Evolutionary conservation across 164 flowering plant genomes (phyloP).

Genomic region (Chimonanthus salicifolius): DNA sequence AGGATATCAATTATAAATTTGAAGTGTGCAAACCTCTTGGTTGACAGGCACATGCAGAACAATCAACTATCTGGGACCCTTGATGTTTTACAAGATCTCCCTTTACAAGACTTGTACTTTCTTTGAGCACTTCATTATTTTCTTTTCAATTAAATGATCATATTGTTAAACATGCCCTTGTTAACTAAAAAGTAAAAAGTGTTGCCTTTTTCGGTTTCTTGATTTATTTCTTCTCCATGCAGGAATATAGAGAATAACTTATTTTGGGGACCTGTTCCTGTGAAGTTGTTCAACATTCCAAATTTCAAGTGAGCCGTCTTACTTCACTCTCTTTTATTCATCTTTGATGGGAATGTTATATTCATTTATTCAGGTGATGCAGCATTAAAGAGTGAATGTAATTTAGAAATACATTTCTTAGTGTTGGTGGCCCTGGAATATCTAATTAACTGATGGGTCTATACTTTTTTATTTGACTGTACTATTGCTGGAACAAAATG

Average conservation of each 20-base stretch:
- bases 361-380: not conserved
- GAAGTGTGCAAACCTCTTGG: constrained; percentile 1
- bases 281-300: constrained; percentile 62
- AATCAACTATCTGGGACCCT: constrained; percentile 85
- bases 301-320: constrained; percentile 53
- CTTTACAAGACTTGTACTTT: constrained; percentile 64
- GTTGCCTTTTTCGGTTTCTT: constrained; percentile 7
- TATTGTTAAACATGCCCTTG: not conserved
- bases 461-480: too few relatives aligned
- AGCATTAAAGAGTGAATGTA: not conserved
- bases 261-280: constrained; percentile 81
- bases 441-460: too few relatives aligned
- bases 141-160: not conserved
- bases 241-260: constrained; percentile 83
- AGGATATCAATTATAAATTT: not conserved
- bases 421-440: not conserved
- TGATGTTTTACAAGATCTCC: constrained; percentile 81
- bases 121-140: constrained; percentile 18
- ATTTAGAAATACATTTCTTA: not conserved
- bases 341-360: not conserved
- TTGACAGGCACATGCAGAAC: constrained; percentile 78
- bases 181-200: not conserved
- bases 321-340: not conserved
- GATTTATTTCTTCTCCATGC: constrained; percentile 19
- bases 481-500: too few relatives aligned